phyloP scores from a whole-genome alignment of 1,284 basidiomycete species.

The Coniferiporia weirii region DNA sequence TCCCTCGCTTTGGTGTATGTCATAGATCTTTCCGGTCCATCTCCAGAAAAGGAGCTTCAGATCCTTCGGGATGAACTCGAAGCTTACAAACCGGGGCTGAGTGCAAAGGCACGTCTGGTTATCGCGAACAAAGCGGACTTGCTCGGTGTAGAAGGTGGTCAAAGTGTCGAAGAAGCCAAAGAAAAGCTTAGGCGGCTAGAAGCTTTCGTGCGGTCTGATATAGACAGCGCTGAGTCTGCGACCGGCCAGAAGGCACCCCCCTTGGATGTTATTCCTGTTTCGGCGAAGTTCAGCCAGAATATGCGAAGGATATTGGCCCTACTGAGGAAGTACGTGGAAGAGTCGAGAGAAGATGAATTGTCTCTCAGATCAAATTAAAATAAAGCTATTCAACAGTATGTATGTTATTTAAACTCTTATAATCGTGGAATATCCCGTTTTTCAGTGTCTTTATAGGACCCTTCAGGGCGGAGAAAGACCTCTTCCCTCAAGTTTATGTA shows the following conservation, averaged over 20 bases:
- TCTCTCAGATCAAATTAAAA: too few species aligned
- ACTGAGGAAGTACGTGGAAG: conserved; percentile 62
- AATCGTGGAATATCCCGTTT: too few species aligned
- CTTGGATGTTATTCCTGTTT: conserved; percentile 70
- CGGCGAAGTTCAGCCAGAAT: conserved; percentile 80
- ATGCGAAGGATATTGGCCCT: conserved; percentile 58
- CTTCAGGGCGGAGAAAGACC: too few species aligned
- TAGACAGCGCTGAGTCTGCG: conserved; percentile 25
- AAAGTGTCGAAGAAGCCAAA: conserved; percentile 44
- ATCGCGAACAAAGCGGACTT: conserved; percentile 95
- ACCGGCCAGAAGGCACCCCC: neutral
- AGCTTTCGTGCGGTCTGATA: conserved; percentile 46
- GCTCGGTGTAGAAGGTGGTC: conserved; percentile 45
- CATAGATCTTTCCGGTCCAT: conserved; percentile 74
- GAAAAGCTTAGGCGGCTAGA: conserved; percentile 53
- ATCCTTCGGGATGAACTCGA: conserved; percentile 80
- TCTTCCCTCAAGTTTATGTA: too few species aligned
- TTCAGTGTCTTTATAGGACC: too few species aligned
- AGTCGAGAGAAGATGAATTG: conserved; percentile 32
- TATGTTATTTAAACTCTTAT: too few species aligned
- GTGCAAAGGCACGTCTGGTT: conserved; percentile 70
- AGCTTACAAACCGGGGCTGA: conserved; percentile 78
- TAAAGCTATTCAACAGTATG: too few species aligned
- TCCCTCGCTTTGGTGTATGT: conserved; percentile 90
- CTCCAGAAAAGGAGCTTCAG: conserved; percentile 72